A percentile compares a stretch with the other conserved stretches of the same genome.
Evolutionary conservation across 176 grass and related monocot genomes (phyloP).

Genomic region (Pontederia crassipes): DNA sequence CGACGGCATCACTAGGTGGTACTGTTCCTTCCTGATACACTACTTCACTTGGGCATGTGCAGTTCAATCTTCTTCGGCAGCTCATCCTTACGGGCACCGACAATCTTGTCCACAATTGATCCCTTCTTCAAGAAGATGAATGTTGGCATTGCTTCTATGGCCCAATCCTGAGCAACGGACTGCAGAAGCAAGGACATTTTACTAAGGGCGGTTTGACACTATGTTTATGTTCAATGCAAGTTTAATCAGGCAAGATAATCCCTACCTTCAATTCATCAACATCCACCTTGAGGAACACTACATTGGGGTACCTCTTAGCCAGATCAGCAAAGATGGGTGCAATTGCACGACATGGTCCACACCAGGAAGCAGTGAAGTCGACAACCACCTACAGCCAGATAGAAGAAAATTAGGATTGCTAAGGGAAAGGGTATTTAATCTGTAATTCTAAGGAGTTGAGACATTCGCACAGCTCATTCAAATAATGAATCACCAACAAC

Average conservation of each 20-base stretch:
- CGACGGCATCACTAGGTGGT: too few relatives aligned
- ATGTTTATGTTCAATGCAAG: background rate
- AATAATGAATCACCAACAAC: too few relatives aligned
- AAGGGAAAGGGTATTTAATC: too few relatives aligned
- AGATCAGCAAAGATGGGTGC: slow-evolving; percentile 38
- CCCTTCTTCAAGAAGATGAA: slow-evolving; percentile 38
- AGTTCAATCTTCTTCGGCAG: slow-evolving; percentile 16
- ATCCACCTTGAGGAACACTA: slow-evolving; percentile 60
- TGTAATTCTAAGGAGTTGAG: too few relatives aligned
- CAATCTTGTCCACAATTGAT: slow-evolving; percentile 10
- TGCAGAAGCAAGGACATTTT: background rate
- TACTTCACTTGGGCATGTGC: background rate
- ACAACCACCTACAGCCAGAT: slow-evolving; percentile 38
- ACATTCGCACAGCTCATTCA: too few relatives aligned
- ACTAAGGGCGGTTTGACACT: background rate
- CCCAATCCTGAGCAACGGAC: slow-evolving; percentile 24
- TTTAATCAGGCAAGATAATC: background rate
- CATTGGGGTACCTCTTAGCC: slow-evolving; percentile 34
- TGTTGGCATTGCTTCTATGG: slow-evolving; percentile 50
- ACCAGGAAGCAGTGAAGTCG: slow-evolving; percentile 79
- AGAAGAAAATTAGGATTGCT: too few relatives aligned
- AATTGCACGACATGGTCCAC: slow-evolving; percentile 44
- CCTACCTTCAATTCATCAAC: slow-evolving; percentile 62
- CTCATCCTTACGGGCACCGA: slow-evolving; percentile 41
- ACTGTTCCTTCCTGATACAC: too few relatives aligned